These are phyloP conservation scores for Solanum phureja DNA, from an alignment of 257 asterid species.

Conservation along the genomic window DNA sequence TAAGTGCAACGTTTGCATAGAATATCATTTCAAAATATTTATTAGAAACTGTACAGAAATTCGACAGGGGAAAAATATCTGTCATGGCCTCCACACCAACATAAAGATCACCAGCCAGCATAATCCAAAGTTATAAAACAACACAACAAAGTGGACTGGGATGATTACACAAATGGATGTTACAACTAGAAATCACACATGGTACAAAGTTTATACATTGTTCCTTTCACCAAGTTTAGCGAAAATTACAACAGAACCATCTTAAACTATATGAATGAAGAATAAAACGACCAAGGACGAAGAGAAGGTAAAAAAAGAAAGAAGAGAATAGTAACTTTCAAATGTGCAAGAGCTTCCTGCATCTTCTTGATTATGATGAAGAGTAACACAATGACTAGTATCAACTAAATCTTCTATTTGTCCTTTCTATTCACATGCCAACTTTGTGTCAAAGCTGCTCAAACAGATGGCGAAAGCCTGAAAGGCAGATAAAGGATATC, in stretches of 20 bases:
- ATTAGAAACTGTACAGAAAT: background rate
- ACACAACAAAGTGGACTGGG: background rate
- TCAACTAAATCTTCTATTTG: constrained; percentile 12
- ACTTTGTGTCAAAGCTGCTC: constrained; percentile 80
- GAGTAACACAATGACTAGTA: background rate
- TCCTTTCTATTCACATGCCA: constrained; percentile 74
- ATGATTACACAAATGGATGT: background rate
- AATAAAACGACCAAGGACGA: background rate
- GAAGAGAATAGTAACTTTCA: background rate
- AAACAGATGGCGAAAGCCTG: constrained; percentile 85
- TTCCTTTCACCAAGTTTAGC: background rate
- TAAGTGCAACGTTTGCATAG: no score
- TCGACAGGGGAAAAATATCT: background rate
- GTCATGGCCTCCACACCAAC: background rate
- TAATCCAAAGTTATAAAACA: background rate
- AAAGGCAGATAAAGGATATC: constrained; percentile 77
- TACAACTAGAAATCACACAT: background rate
- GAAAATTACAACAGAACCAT: constrained; percentile 19
- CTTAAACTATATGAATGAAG: background rate
- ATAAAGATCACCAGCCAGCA: background rate
- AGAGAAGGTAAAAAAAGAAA: background rate
- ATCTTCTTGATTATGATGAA: background rate
- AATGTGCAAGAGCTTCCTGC: background rate
- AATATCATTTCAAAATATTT: background rate
- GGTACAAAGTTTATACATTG: background rate